Conservation (phyloP, 192 early-diverging fungal species). For the Paraglomus brasilianum region DNA sequence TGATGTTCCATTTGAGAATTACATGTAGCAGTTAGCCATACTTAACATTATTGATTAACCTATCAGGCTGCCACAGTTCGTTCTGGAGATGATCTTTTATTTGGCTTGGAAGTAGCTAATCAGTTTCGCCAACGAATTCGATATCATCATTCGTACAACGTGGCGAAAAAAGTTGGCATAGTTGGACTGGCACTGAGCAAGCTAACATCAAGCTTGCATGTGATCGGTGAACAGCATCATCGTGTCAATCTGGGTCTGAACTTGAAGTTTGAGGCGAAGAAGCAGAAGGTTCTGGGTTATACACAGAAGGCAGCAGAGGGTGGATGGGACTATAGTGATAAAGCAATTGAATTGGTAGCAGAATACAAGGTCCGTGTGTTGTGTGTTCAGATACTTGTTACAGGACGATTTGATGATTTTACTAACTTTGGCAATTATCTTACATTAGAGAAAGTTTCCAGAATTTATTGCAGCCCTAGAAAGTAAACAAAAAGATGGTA, state of each 20-base stretch:
- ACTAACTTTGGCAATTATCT: slow-evolving; percentile 1
- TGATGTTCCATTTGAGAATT: too few relatives aligned
- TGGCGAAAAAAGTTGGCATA: slow-evolving; percentile 68
- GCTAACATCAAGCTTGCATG: slow-evolving; percentile 77
- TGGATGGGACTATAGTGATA: slow-evolving; percentile 84
- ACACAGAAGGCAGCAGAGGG: slow-evolving; percentile 66
- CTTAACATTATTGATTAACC: background rate
- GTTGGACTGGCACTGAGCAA: slow-evolving; percentile 73
- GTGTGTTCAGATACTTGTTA: slow-evolving; percentile 54
- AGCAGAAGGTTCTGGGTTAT: slow-evolving; percentile 87
- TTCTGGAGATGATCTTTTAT: slow-evolving; percentile 40
- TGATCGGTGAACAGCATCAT: slow-evolving; percentile 59
- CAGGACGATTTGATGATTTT: slow-evolving; percentile 27
- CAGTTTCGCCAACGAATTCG: slow-evolving; percentile 16
- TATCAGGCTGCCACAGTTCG: too few relatives aligned
- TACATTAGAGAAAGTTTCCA: slow-evolving; percentile 39
- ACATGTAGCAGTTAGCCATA: background rate
- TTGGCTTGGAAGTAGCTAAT: slow-evolving; percentile 50
- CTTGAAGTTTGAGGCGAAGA: slow-evolving; percentile 87
- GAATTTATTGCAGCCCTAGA: slow-evolving; percentile 54
- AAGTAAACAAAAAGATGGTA: slow-evolving; percentile 33
- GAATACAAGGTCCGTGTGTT: slow-evolving; percentile 65
- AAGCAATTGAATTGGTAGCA: slow-evolving; percentile 71
- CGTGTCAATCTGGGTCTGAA: slow-evolving; percentile 79
- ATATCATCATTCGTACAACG: slow-evolving; percentile 56